Evolutionary conservation across 805 yeast genomes (phyloP).

Genomic region (Ogataea glucozyma): DNA sequence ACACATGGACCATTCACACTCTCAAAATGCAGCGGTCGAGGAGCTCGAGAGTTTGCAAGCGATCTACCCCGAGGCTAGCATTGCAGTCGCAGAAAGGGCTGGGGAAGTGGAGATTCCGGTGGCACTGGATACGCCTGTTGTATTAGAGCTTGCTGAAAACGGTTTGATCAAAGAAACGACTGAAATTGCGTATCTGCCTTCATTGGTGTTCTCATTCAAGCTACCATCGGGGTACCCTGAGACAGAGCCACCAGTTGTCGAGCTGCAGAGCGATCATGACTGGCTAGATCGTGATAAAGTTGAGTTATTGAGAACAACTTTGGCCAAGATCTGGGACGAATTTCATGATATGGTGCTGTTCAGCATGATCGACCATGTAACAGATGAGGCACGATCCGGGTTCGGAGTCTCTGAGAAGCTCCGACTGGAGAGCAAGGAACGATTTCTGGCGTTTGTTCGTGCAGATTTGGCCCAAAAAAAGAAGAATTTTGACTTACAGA

Average conservation of each 20-base stretch:
- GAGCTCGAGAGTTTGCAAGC: constrained; percentile 44
- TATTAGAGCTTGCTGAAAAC: constrained; percentile 22
- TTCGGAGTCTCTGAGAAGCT: constrained; percentile 20
- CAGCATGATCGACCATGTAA: constrained; percentile 43
- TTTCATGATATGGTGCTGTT: constrained; percentile 42
- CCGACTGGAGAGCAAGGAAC: neutral
- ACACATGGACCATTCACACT: constrained; percentile 22
- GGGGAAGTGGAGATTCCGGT: constrained; percentile 37
- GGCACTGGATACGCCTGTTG: constrained; percentile 23
- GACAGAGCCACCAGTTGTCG: constrained; percentile 30
- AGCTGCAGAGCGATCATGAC: constrained; percentile 26
- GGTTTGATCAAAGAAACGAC: neutral
- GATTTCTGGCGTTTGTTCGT: constrained; percentile 16
- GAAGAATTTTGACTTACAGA: constrained; percentile 34
- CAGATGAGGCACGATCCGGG: constrained; percentile 22
- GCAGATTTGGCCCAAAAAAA: constrained; percentile 29
- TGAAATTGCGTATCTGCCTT: constrained; percentile 30
- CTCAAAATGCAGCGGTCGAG: constrained; percentile 27
- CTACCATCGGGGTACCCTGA: constrained; percentile 41
- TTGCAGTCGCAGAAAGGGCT: constrained; percentile 3
- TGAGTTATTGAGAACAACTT: constrained; percentile 15
- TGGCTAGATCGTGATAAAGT: constrained; percentile 34
- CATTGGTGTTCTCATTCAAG: constrained; percentile 31
- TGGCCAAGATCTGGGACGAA: constrained; percentile 38
- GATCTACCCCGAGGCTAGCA: constrained; percentile 42